Conservation (phyloP, 225 moss, liverwort and hornwort genomes). For the Neckera pumila region DNA sequence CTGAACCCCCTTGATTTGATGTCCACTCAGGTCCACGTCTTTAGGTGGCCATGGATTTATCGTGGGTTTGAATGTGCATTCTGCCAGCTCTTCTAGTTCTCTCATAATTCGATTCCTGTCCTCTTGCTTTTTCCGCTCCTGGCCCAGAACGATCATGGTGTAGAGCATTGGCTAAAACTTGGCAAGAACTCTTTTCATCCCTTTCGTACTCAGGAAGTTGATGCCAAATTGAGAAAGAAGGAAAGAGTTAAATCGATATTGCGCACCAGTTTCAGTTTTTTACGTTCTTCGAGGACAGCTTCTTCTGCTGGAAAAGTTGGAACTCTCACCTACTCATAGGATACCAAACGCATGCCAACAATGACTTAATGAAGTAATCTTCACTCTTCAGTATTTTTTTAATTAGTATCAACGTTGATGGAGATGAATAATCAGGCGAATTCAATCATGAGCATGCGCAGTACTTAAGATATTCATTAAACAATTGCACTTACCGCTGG, state of each 20-base stretch:
- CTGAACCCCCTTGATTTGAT: slow-evolving; percentile 73
- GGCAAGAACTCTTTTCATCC: background rate
- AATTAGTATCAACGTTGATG: background rate
- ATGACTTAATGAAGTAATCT: background rate
- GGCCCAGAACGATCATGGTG: background rate
- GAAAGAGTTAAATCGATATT: background rate
- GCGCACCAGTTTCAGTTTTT: slow-evolving; percentile 40
- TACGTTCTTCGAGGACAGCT: slow-evolving; percentile 53
- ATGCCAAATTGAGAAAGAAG: background rate
- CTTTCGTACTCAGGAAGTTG: background rate
- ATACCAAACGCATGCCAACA: background rate
- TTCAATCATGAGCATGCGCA: background rate
- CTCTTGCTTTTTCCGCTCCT: slow-evolving; percentile 70
- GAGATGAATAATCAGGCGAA: background rate
- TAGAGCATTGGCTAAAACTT: background rate
- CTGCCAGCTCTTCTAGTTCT: slow-evolving; percentile 73
- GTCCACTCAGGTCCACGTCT: slow-evolving; percentile 36
- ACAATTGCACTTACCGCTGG: slow-evolving; percentile 45
- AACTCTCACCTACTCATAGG: slow-evolving; percentile 40
- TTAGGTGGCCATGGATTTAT: slow-evolving; percentile 51
- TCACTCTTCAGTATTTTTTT: background rate
- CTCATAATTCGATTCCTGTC: slow-evolving; percentile 50
- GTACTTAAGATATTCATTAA: background rate
- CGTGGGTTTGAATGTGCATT: slow-evolving; percentile 83
- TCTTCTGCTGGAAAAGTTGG: slow-evolving; percentile 20